A percentile compares a stretch with the other conserved stretches of the same genome.
Evolutionary conservation across 148 eudicot species (phyloP).

Genomic region (Pouteria glomerata): DNA sequence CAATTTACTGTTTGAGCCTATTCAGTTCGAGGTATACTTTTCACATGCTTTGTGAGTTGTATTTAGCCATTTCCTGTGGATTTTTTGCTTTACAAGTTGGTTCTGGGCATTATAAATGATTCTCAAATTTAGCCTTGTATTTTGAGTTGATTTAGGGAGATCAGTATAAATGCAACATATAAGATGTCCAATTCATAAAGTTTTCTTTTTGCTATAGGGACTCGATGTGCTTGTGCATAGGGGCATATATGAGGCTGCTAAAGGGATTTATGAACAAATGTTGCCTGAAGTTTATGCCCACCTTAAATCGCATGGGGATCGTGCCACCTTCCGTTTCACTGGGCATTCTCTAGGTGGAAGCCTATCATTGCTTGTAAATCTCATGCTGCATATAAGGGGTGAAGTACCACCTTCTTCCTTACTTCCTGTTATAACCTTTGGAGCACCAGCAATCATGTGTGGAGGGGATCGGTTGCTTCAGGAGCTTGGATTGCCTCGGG

Average conservation of each 20-base stretch:
- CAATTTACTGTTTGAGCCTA: slow-evolving; percentile 89
- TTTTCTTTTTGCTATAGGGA: slow-evolving; percentile 41
- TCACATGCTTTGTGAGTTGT: neutral
- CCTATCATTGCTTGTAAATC: slow-evolving; percentile 75
- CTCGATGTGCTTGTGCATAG: slow-evolving; percentile 83
- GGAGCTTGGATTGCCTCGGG: slow-evolving; percentile 69
- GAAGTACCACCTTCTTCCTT: slow-evolving; percentile 70
- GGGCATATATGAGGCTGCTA: slow-evolving; percentile 98
- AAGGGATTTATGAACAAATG: slow-evolving; percentile 89
- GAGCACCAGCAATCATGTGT: slow-evolving; percentile 91
- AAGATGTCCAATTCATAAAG: no score
- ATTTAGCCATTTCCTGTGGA: neutral
- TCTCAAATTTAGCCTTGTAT: neutral
- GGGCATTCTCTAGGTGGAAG: slow-evolving; percentile 99
- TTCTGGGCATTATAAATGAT: neutral
- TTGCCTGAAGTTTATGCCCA: slow-evolving; percentile 75
- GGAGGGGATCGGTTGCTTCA: slow-evolving; percentile 79
- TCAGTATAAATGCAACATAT: neutral
- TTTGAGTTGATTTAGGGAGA: neutral
- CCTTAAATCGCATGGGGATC: slow-evolving; percentile 55
- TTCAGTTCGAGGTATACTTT: slow-evolving; percentile 70
- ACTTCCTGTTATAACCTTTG: slow-evolving; percentile 85
- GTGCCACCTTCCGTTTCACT: slow-evolving; percentile 80
- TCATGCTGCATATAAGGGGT: slow-evolving; percentile 76
- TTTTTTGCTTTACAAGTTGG: no score